Conservation (phyloP, 2,329 filamentous ascomycete genomes). For the Xylaria sp. region DNA sequence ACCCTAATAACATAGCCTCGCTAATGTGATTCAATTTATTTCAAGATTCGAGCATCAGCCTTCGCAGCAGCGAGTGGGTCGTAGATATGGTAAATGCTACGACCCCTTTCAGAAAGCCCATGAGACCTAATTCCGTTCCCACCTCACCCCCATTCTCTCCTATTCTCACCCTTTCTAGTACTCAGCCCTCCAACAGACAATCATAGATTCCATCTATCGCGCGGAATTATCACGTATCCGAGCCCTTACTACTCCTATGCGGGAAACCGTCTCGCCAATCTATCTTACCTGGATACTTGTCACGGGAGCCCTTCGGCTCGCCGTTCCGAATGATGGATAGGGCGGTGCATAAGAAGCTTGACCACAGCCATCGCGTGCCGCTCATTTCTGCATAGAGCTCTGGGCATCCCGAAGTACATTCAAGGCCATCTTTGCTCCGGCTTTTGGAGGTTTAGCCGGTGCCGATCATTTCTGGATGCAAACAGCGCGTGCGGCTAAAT, state of each 20-base stretch:
- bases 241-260: not conserved
- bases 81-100: constrained; percentile 10
- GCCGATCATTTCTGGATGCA: constrained; percentile 32
- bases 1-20: not conserved
- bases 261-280: not conserved
- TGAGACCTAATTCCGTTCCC: not conserved
- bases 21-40: not conserved
- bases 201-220: constrained; percentile 1
- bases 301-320: constrained; percentile 27
- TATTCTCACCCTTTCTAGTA: not conserved
- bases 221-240: not conserved
- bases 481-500: constrained; percentile 47
- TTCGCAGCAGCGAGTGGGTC: not conserved
- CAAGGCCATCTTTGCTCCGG: constrained; percentile 33
- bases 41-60: not conserved
- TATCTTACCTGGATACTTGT: not conserved
- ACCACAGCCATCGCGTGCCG: constrained; percentile 23
- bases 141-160: not conserved
- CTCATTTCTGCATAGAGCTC: constrained; percentile 24
- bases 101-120: not conserved
- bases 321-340: constrained; percentile 28
- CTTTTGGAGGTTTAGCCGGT: constrained; percentile 37
- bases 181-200: not conserved
- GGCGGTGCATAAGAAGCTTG: constrained; percentile 28
- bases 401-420: constrained; percentile 6